A percentile compares a stretch with the other conserved stretches of the same genome.
These are phyloP conservation scores for Penicillium crystallinum DNA, from an alignment of 495 filamentous ascomycete genomes.

Conservation along the genomic window DNA sequence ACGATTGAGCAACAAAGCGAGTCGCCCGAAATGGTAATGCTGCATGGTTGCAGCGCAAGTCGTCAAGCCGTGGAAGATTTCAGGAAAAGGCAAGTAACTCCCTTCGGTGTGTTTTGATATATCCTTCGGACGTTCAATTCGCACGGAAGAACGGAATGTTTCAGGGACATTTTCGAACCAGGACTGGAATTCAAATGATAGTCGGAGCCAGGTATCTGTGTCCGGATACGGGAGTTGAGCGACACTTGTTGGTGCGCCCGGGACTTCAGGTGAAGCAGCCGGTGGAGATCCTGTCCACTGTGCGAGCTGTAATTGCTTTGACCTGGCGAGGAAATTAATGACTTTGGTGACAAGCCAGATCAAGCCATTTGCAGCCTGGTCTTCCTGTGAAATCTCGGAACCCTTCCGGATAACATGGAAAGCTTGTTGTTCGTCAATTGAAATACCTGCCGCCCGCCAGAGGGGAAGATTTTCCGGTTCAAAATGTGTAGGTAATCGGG, in stretches of 20 bases:
- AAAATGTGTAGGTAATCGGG: constrained; percentile 29
- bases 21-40: constrained; percentile 39
- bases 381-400: constrained; percentile 21
- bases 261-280: constrained; percentile 5
- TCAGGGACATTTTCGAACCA: constrained; percentile 43
- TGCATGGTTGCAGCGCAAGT: constrained; percentile 37
- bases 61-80: constrained; percentile 31
- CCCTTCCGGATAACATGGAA: constrained; percentile 5
- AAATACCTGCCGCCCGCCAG: constrained; percentile 36
- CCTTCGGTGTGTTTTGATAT: constrained; percentile 19
- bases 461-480: constrained; percentile 26
- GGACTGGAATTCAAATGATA: constrained; percentile 36
- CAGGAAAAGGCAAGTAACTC: constrained; percentile 32
- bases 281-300: constrained; percentile 29
- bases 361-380: constrained; percentile 32
- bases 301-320: constrained; percentile 32
- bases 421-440: constrained; percentile 26
- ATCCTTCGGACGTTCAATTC: constrained; percentile 34
- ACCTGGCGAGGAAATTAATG: constrained; percentile 35
- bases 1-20: constrained; percentile 35
- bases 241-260: constrained; percentile 1
- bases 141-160: constrained; percentile 36
- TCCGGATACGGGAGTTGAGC: constrained; percentile 12
- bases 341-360: constrained; percentile 36
- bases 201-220: constrained; percentile 33